Evolutionary conservation across 805 yeast species (phyloP), one percentile per base, ranked within the genome.

Genomic region (Candida palmyrensis): DNA sequence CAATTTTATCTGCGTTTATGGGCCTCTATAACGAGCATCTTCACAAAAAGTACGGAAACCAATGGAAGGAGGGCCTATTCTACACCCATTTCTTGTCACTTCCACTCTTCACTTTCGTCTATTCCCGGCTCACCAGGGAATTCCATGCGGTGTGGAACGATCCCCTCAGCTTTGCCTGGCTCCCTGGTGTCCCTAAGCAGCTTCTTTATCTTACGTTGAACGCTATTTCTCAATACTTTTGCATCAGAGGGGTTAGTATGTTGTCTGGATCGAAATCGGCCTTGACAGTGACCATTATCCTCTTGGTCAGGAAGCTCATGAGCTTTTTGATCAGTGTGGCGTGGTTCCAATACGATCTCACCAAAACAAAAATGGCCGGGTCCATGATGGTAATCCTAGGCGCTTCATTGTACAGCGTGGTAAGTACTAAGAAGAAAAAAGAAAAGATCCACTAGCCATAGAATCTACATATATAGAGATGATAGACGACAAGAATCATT

Each of bases 171-270:
- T 21, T 9, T 21, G 10, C 23, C 11, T 21, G 10, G 11, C 10
- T 21, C 9, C 23, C 9, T 9, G 25, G 35, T 15, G 28, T 47
- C 10, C 45, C 48, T 12, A 31, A 25, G 13, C 52, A 45, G 26
- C 16, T 38, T 3, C 22, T 40, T 10, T 35, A 39, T 20, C 38
- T 55, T 16, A 33, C 27, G 3, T 16, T 45, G 4, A 55, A 55
- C 31, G 41, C 47, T 17, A 30, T 31, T 2, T 29, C 59, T 5
- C 61, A 55, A 36, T 49, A 44, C 42, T 32, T 76, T 3, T 83
- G 94, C 48, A 75, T 79, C 2, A 56, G 73, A 9, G 88, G 90
- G 4, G 90, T 82, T 9, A 80, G 78, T 47, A 63, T 62, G 45
- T 57, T 83, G 16, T 76, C 79, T 0, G 74, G 81, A 13, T 51